A percentile compares a stretch with the other conserved stretches of the same genome.
phyloP scores from a whole-genome alignment of 257 asterid species.

The Verbena officinalis region DNA sequence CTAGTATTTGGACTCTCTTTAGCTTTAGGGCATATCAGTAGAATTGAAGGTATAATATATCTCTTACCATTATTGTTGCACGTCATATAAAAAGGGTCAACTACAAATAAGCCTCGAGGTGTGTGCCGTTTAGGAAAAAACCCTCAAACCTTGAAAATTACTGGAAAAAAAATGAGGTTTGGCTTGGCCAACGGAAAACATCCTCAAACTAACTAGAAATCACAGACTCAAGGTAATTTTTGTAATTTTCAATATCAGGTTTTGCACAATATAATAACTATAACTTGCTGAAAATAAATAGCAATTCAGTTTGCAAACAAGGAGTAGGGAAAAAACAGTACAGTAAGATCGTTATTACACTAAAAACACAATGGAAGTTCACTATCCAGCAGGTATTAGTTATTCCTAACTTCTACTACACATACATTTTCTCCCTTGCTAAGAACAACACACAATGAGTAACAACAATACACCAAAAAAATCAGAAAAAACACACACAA shows the following conservation, averaged over 20 bases:
- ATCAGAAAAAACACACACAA: constrained; percentile 10
- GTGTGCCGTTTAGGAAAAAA: too few species aligned
- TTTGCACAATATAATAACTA: not conserved
- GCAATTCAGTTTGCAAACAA: not conserved
- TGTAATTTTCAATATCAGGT: too few species aligned
- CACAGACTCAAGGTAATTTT: too few species aligned
- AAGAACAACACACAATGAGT: not conserved
- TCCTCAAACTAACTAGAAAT: too few species aligned
- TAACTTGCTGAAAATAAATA: not conserved
- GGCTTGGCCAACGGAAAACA: too few species aligned
- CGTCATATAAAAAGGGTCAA: not conserved
- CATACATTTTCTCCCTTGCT: constrained; percentile 4
- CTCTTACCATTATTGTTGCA: not conserved
- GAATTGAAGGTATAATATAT: not conserved
- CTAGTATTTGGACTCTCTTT: too few species aligned
- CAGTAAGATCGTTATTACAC: not conserved
- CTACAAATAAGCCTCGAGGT: too few species aligned
- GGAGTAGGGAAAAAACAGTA: not conserved
- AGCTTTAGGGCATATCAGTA: not conserved
- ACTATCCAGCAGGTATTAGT: constrained; percentile 2
- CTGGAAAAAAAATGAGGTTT: too few species aligned
- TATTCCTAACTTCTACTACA: constrained; percentile 22
- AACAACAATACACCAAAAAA: constrained; percentile 25
- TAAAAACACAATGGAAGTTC: not conserved
- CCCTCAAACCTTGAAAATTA: too few species aligned